Percentiles rank a stretch among this genome's conserved stretches.
phyloP scores from a whole-genome alignment of 345 rosid species.

The Pistacia integerrima region DNA sequence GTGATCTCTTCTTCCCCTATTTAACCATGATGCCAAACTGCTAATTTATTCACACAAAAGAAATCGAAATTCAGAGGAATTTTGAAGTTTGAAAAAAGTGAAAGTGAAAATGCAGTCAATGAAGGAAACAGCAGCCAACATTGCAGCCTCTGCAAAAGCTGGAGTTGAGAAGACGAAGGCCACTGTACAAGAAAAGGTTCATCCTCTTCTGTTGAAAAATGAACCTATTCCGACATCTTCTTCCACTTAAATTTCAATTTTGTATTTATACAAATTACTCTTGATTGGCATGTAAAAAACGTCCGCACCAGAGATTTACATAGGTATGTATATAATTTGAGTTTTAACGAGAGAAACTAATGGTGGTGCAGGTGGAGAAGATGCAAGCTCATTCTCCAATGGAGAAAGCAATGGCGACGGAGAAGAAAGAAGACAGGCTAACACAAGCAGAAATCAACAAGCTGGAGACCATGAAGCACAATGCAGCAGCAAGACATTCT shows the following conservation, averaged over 20 bases:
- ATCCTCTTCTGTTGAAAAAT: too few relatives aligned
- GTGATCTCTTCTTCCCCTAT: not conserved
- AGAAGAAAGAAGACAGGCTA: conserved; percentile 53
- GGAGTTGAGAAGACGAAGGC: conserved; percentile 91
- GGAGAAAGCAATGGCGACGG: conserved; percentile 62
- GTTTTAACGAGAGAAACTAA: too few relatives aligned
- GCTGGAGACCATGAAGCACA: conserved; percentile 49
- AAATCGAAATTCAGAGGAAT: not conserved
- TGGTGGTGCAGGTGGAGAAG: conserved; percentile 48
- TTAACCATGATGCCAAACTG: not conserved
- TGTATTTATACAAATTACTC: not conserved
- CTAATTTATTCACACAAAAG: rapidly evolving
- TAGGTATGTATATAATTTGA: too few relatives aligned
- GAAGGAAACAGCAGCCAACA: conserved; percentile 67
- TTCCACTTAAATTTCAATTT: not conserved
- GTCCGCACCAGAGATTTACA: not conserved
- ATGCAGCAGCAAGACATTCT: conserved; percentile 45
- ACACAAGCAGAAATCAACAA: conserved; percentile 60
- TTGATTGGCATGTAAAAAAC: not conserved
- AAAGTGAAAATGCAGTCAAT: conserved; percentile 6
- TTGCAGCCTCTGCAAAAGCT: conserved; percentile 79
- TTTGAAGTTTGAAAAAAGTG: too few relatives aligned
- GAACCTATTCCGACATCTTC: too few relatives aligned
- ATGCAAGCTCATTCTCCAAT: conserved; percentile 58
- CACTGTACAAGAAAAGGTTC: conserved; percentile 69